Evolutionary conservation across 306 rosid species (phyloP).

Genomic region (Phaseolus lunatus): DNA sequence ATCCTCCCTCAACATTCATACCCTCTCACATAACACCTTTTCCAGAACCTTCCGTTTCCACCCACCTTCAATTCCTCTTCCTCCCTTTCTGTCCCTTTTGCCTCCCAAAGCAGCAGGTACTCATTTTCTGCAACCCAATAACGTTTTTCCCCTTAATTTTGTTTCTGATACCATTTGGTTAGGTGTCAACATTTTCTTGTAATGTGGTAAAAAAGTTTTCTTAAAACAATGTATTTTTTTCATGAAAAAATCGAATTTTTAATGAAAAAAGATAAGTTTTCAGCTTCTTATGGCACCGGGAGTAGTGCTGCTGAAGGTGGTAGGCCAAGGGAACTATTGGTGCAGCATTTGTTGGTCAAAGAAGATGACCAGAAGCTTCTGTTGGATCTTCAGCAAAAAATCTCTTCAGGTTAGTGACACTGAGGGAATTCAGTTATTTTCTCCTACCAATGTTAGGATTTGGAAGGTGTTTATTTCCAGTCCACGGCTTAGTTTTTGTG

Average conservation of each 20-base stretch:
- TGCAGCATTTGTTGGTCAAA: constrained; percentile 90
- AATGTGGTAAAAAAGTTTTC: neutral
- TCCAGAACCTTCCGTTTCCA: constrained; percentile 46
- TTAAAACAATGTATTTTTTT: constrained; percentile 11
- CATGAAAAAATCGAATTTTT: neutral
- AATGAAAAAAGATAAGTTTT: constrained; percentile 21
- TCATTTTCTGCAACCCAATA: constrained; percentile 18
- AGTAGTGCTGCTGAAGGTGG: constrained; percentile 56
- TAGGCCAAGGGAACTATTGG: constrained; percentile 71
- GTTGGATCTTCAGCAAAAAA: constrained; percentile 72
- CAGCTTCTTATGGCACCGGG: constrained; percentile 73
- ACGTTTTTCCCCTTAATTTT: neutral
- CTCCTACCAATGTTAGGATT: constrained; percentile 7
- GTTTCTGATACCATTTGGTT: neutral
- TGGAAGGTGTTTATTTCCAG: constrained; percentile 5
- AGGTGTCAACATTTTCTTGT: neutral
- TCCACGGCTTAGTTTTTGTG: constrained; percentile 28
- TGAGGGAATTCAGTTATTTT: constrained; percentile 3
- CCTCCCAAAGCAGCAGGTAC: constrained; percentile 50
- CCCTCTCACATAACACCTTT: neutral
- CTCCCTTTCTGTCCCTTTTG: constrained; percentile 38
- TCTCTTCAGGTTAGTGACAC: constrained; percentile 60
- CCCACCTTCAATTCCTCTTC: constrained; percentile 37
- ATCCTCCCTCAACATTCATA: neutral
- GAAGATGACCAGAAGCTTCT: constrained; percentile 78